These are phyloP conservation scores for Epicoccum nigrum DNA, from an alignment of 2,329 filamentous ascomycete species.

Conservation along the genomic window DNA sequence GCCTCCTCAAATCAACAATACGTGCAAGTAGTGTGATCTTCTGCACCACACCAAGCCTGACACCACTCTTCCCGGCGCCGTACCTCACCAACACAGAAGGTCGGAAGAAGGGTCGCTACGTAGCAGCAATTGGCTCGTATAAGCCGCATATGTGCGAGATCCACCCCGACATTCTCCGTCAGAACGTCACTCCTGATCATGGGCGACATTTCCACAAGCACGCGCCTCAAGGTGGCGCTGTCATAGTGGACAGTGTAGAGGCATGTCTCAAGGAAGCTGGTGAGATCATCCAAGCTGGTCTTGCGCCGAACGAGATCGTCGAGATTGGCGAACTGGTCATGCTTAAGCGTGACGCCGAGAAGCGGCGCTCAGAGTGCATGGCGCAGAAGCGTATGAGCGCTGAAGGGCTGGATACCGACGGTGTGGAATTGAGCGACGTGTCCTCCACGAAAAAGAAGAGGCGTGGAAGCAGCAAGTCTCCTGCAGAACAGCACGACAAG, in stretches of 20 bases:
- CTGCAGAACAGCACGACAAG: constrained; percentile 35
- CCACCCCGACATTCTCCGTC: constrained; percentile 74
- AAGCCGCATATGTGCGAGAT: constrained; percentile 81
- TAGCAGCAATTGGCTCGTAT: constrained; percentile 74
- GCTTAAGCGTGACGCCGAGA: constrained; percentile 61
- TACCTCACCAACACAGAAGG: constrained; percentile 76
- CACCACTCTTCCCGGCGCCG: constrained; percentile 75
- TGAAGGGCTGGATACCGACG: constrained; percentile 65
- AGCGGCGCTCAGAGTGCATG: constrained; percentile 36
- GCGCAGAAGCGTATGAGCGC: constrained; percentile 44
- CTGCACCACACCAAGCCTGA: constrained; percentile 79
- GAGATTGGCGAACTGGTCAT: constrained; percentile 84
- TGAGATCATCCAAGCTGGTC: constrained; percentile 79
- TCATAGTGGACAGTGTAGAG: constrained; percentile 72
- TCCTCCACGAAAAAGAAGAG: constrained; percentile 74
- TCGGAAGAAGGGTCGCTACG: constrained; percentile 71
- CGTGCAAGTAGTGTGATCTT: constrained; percentile 80
- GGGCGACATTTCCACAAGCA: constrained; percentile 70
- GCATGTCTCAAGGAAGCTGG: constrained; percentile 83
- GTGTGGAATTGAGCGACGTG: constrained; percentile 72
- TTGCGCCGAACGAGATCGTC: constrained; percentile 77
- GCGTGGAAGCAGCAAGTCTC: constrained; percentile 27
- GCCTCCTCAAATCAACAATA: constrained; percentile 74
- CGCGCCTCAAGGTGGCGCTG: constrained; percentile 62
- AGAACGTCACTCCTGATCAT: constrained; percentile 62